A percentile compares a stretch with the other conserved stretches of the same genome.
These are phyloP conservation scores for Pseudogymnoascus sp. DNA, from an alignment of 2,329 filamentous ascomycete species.

Conservation along the genomic window DNA sequence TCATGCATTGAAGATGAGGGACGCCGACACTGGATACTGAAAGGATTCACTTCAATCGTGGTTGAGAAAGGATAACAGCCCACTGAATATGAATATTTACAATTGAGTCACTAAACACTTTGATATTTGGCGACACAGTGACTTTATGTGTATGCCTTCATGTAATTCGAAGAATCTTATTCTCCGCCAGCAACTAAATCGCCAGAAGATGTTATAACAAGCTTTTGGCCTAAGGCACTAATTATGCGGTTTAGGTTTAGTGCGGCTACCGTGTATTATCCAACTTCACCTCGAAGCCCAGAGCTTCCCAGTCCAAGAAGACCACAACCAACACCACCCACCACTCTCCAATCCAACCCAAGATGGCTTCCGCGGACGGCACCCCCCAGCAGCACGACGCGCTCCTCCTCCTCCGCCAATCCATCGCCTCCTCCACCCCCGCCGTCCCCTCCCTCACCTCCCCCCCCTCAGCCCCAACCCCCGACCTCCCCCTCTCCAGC, in stretches of 20 bases:
- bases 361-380: conserved; percentile 49
- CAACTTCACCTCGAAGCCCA: not conserved
- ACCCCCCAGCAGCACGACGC: conserved; percentile 50
- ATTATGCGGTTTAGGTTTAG: not conserved
- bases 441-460: conserved; percentile 67
- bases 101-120: not conserved
- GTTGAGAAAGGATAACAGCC: not conserved
- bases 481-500: conserved; percentile 53
- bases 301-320: not conserved
- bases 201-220: not conserved
- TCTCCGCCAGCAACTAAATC: not conserved
- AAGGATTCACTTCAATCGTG: not conserved
- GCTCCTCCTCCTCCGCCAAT: conserved; percentile 73
- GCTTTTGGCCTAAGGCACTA: conserved; percentile 5
- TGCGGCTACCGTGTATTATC: not conserved
- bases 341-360: conserved; percentile 12
- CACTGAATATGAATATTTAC: not conserved
- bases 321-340: not conserved
- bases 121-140: not conserved
- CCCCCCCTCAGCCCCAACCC: conserved; percentile 55
- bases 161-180: not conserved
- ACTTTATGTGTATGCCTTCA: not conserved
- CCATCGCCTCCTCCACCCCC: conserved; percentile 61
- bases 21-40: not conserved
- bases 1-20: not conserved